These are phyloP conservation scores for Phyllachora maydis DNA, from an alignment of 2,329 filamentous ascomycete species.

Conservation along the genomic window DNA sequence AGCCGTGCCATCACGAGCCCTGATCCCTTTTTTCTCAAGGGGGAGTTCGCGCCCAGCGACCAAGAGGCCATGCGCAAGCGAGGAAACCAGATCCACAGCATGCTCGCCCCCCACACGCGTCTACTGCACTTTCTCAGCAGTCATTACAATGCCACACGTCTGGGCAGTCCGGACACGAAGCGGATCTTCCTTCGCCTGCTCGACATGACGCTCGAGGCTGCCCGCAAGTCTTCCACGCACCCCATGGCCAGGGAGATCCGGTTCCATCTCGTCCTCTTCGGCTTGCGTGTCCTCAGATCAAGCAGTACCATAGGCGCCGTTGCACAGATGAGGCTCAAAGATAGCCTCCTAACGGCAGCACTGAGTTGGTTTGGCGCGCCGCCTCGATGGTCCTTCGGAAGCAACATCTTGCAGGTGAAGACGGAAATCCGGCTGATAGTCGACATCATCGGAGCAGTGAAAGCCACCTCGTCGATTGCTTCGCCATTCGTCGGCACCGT, in stretches of 20 bases:
- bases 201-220: conserved; percentile 53
- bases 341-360: conserved; percentile 69
- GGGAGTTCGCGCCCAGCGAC: conserved; percentile 87
- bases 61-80: conserved; percentile 51
- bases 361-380: conserved; percentile 74
- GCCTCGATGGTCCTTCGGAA: conserved; percentile 86
- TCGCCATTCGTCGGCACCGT: conserved; percentile 27
- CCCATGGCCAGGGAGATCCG: conserved; percentile 83
- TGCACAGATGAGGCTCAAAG: conserved; percentile 67
- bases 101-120: conserved; percentile 70
- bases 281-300: conserved; percentile 54
- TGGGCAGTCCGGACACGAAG: conserved; percentile 66
- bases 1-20: conserved; percentile 47
- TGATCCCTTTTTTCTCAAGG: conserved; percentile 78
- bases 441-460: conserved; percentile 51
- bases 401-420: conserved; percentile 82
- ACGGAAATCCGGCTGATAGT: conserved; percentile 69
- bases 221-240: conserved; percentile 52
- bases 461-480: conserved; percentile 39
- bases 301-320: conserved; percentile 43
- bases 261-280: conserved; percentile 72
- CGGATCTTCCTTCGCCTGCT: conserved; percentile 66
- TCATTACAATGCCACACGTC: conserved; percentile 83
- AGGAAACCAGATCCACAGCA: conserved; percentile 61
- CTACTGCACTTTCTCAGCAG: conserved; percentile 79